These are phyloP conservation scores for Mycosphaerella sp. DNA, from an alignment of 2,329 filamentous ascomycete species.

Conservation along the genomic window DNA sequence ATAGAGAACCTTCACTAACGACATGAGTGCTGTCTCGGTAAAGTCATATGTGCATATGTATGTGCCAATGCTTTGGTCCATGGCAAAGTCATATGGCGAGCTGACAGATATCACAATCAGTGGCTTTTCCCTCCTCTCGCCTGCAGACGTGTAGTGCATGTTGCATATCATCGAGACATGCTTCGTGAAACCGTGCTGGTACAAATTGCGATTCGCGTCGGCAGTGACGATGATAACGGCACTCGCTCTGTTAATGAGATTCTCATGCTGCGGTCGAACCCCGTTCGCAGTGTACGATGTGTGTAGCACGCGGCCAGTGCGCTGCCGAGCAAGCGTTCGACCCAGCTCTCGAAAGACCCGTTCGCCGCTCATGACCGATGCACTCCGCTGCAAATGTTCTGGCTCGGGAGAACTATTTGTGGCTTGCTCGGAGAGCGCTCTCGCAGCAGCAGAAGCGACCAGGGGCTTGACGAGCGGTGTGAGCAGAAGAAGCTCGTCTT, in stretches of 20 bases:
- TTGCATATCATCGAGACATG: conserved; percentile 95
- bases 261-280: conserved; percentile 86
- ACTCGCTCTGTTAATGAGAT: conserved; percentile 79
- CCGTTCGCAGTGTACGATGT: conserved; percentile 95
- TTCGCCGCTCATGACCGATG: conserved; percentile 80
- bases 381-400: conserved; percentile 50
- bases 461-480: conserved; percentile 87
- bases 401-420: conserved; percentile 52
- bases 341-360: conserved; percentile 87
- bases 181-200: conserved; percentile 91
- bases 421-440: conserved; percentile 59
- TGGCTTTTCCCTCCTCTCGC: conserved; percentile 71
- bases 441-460: conserved; percentile 80
- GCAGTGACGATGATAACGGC: conserved; percentile 88
- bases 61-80: conserved; percentile 82
- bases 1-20: conserved; percentile 75
- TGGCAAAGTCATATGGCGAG: conserved; percentile 93
- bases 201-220: conserved; percentile 88
- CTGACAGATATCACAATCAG: conserved; percentile 88
- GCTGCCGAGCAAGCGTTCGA: conserved; percentile 74
- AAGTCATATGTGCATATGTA: conserved; percentile 97
- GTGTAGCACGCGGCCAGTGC: conserved; percentile 80
- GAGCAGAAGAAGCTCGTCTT: conserved; percentile 82
- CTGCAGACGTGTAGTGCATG: conserved; percentile 63
- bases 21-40: conserved; percentile 82